Evolutionary conservation across 306 rosid genomes (phyloP), one percentile per base, ranked within the genome.

Genomic region (Cicer bijugum): DNA sequence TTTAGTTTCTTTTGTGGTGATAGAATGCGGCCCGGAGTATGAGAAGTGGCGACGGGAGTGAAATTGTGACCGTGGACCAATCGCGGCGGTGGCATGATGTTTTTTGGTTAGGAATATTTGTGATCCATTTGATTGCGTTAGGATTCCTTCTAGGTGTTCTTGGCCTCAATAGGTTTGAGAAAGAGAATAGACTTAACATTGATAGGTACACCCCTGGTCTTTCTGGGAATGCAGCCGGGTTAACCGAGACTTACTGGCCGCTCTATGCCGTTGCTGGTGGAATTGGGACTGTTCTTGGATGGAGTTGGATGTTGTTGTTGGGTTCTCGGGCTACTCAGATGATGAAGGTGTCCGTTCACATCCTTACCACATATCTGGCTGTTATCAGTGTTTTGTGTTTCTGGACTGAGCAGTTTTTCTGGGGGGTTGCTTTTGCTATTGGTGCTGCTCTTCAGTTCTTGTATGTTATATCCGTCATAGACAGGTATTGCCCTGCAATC

Each of bases 341-440:
- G 89, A 95, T 95, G 96, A 95, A 95, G 81, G 75, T 95, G 17
- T 82, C 93, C 11, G 93, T 91, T 62, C 99, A 95, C 82, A 86
- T 95, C 67, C 83, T 95, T 79, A 90, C 97, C 47, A 95, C 99
- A 10, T 95, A 90, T 81, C 96, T 95, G 66, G 96, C 97, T 76
- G 97, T 95, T 47, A 74, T 95, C 17, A 90, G 99, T 82, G 99
- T 95, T 80, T 84, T 91, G 79, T 91, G 92, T 77, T 95, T 95
- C 80, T 95, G 97, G 99, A 87, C 91, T 10, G 57, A 67, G 10
- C 91, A 87, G 77, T 66, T 86, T 74, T 95, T 95, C 74, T 95
- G 96, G 97, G 99, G 99, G 2, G 88, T 91, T 50, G 87, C 92
- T 47, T 95, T 91, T 81, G 95, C 92, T 8, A 78, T 86, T 62